Base-by-base conservation (phyloP, 129 eudicot species). In the Tagetes erecta region DNA sequence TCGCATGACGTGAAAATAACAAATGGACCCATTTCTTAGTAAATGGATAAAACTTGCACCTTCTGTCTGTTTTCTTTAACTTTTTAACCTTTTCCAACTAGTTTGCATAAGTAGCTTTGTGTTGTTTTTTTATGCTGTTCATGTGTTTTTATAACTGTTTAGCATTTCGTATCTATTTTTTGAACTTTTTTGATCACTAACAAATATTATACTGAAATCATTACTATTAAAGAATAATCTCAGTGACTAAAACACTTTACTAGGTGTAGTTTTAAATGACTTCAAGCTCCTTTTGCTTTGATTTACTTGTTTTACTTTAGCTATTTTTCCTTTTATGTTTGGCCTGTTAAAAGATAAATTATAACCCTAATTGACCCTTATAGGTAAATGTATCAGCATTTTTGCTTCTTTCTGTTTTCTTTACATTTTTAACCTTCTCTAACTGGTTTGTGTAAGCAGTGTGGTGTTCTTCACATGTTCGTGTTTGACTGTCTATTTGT, bases 91-190 rank as follows among this genome's bases (percentile, higher is more conserved):
- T 58, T 6, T 70, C 50, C 63, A 52, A 38, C 51, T 38, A 53
- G 38, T 71, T 14, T 20, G 8, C 42, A 44, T 39, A 38, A 20
- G 50, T 51, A 53, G 38, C 8, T 55, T 53, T 40, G 37, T 7
- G 62, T 52, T 71, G 12, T 14, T 55, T 6, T 36, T 55, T 49
- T 14, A 49, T 49, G 3, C 38, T 71, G 13, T 35, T 72, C 12
- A 56, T 42, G 53, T 38, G 42, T 49, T 70, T 44, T 50, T 27
- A 9, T 20, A 64, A 20, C 8, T 64, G 41, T 77, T 62, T 69
- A 53, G 7, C 60, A 14, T 53, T 14, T 13, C 5, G 6, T 13
- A 52, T 52, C 58, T 31, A 52, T 52, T 52, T 3, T 52, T 52
- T 0, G 31, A 14, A 46, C 51, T 13, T 52, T 52, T 1, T 52